Evolutionary conservation across 768 basidiomycete species (phyloP).

Genomic region (Ramaria rubella): DNA sequence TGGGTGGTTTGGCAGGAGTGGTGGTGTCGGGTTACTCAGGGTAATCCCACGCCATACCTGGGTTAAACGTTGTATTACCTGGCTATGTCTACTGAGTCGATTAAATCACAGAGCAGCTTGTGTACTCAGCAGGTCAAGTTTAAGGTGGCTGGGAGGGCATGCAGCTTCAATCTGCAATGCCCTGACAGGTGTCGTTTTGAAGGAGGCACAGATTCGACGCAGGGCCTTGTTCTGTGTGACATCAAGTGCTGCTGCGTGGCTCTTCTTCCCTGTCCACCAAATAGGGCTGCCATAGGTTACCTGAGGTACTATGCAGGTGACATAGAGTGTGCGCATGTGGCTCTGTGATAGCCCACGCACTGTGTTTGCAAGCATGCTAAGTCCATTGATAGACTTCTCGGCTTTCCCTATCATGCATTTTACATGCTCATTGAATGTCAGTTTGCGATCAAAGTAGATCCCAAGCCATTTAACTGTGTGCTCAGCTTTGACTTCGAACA

Average conservation of each 20-base stretch:
- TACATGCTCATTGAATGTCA: constrained; percentile 28
- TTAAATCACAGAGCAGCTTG: constrained; percentile 4
- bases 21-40: background rate
- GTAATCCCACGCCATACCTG: background rate
- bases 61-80: too few species aligned
- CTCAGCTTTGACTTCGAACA: background rate
- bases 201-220: too few species aligned
- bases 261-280: constrained; percentile 25
- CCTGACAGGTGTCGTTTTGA: constrained; percentile 21
- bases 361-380: constrained; percentile 29
- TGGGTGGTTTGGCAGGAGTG: background rate
- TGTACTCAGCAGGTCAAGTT: constrained; percentile 2
- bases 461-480: constrained; percentile 12
- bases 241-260: constrained; percentile 20
- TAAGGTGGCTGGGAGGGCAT: constrained; percentile 22
- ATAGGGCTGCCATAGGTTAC: too few species aligned
- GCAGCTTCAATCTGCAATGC: constrained; percentile 30
- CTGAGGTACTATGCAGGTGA: too few species aligned
- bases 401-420: constrained; percentile 17
- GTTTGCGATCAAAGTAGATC: constrained; percentile 33
- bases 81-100: constrained; percentile 2
- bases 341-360: constrained; percentile 29
- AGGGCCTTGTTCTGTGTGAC: too few species aligned
- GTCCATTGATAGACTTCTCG: constrained; percentile 19
- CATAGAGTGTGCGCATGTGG: constrained; percentile 28